Evolutionary conservation across 495 filamentous ascomycete species (phyloP).

Genomic region (Penicillium tannophilum): DNA sequence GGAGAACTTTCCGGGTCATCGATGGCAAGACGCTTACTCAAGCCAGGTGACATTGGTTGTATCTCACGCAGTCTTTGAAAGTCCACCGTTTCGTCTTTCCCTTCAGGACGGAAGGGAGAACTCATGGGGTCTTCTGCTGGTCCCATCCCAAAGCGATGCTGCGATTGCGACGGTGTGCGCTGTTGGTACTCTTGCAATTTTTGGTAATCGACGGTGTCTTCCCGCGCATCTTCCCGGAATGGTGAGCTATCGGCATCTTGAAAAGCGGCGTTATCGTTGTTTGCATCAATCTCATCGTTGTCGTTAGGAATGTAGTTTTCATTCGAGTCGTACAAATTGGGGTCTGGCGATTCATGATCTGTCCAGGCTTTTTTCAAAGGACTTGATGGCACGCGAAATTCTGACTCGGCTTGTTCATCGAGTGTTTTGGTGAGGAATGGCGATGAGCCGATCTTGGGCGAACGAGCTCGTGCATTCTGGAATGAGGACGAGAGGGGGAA

Average conservation of each 20-base stretch:
- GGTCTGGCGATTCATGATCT: slow-evolving; percentile 15
- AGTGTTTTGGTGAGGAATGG: slow-evolving; percentile 31
- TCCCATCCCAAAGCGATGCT: slow-evolving; percentile 2
- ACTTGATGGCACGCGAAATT: slow-evolving; percentile 37
- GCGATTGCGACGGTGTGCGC: not conserved
- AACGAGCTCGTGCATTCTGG: slow-evolving; percentile 44
- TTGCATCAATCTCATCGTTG: slow-evolving; percentile 22
- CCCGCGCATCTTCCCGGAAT: slow-evolving; percentile 38
- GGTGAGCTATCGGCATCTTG: slow-evolving; percentile 38
- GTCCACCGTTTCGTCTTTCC: slow-evolving; percentile 37
- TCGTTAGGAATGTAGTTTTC: slow-evolving; percentile 19
- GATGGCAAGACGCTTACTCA: slow-evolving; percentile 20
- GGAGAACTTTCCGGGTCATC: slow-evolving; percentile 35
- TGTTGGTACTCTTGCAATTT: slow-evolving; percentile 13
- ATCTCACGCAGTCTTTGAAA: slow-evolving; percentile 28
- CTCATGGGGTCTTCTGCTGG: slow-evolving; percentile 30
- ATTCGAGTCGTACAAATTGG: slow-evolving; percentile 13
- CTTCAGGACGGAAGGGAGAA: slow-evolving; percentile 42
- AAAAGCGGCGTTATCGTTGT: slow-evolving; percentile 25
- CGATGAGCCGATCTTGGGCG: slow-evolving; percentile 32
- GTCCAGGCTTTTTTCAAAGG: slow-evolving; percentile 35
- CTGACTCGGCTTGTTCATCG: slow-evolving; percentile 31
- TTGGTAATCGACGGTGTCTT: slow-evolving; percentile 44
- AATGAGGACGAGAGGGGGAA: slow-evolving; percentile 47
- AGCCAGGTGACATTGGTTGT: slow-evolving; percentile 15